Percentiles rank a stretch among this genome's conserved stretches.
Evolutionary conservation across 2,329 filamentous ascomycete species (phyloP).

Genomic region (Amphichorda felina): DNA sequence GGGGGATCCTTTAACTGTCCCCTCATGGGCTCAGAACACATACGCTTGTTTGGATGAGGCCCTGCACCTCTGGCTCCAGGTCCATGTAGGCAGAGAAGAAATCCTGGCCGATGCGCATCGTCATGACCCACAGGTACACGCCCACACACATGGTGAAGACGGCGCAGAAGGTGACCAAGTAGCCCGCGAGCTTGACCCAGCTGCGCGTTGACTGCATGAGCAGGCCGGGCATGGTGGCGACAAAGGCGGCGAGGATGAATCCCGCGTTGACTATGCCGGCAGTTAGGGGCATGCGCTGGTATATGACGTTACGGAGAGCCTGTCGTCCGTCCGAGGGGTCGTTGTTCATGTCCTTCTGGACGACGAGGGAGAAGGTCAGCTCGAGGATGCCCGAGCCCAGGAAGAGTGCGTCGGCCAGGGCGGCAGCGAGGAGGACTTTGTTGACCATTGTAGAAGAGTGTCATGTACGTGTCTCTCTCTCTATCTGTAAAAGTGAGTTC

Average conservation of each 20-base stretch:
- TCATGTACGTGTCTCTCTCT: no score
- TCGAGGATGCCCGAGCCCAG: slow-evolving; percentile 40
- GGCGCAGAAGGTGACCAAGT: slow-evolving; percentile 47
- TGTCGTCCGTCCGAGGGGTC: slow-evolving; percentile 30
- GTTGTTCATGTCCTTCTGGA: slow-evolving; percentile 31
- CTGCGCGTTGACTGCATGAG: slow-evolving; percentile 51
- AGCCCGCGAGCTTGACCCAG: slow-evolving; percentile 60
- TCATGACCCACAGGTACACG: slow-evolving; percentile 60
- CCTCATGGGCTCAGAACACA: slow-evolving; percentile 10
- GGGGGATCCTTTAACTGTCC: background rate
- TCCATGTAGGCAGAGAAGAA: slow-evolving; percentile 49
- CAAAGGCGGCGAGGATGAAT: slow-evolving; percentile 59
- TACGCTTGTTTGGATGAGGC: slow-evolving; percentile 59
- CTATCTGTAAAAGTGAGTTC: background rate
- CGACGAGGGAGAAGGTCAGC: slow-evolving; percentile 42
- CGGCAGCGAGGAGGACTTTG: slow-evolving; percentile 38
- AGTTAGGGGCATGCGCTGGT: slow-evolving; percentile 42
- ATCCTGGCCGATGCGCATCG: slow-evolving; percentile 53
- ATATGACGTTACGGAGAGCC: slow-evolving; percentile 38
- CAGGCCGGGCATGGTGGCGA: slow-evolving; percentile 59
- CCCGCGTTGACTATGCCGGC: slow-evolving; percentile 62
- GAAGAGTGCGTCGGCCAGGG: slow-evolving; percentile 37
- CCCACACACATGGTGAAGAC: slow-evolving; percentile 56
- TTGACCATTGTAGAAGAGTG: slow-evolving; percentile 36
- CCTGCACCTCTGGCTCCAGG: slow-evolving; percentile 46